Evolutionary conservation across 306 rosid genomes (phyloP).

Genomic region (Spatholobus suberectus): DNA sequence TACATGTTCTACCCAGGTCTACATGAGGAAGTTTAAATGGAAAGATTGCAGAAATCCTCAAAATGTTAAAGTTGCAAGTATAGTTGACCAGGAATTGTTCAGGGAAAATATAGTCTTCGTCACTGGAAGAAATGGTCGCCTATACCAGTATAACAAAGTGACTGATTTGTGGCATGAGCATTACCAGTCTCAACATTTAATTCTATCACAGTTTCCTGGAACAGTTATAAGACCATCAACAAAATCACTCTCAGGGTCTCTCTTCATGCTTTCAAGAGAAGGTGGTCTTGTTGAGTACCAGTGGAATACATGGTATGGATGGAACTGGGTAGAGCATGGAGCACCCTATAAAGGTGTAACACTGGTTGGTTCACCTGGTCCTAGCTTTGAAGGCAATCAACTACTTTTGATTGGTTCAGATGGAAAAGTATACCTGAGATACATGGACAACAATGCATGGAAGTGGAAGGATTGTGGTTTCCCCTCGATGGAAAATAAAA

Average conservation of each 20-base stretch:
- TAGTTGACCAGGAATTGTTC: slow-evolving; percentile 80
- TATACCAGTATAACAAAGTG: slow-evolving; percentile 93
- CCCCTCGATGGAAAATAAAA: slow-evolving; percentile 51
- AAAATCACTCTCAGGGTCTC: slow-evolving; percentile 72
- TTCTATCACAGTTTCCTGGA: slow-evolving; percentile 78
- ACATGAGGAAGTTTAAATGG: slow-evolving; percentile 86
- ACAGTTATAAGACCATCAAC: slow-evolving; percentile 70
- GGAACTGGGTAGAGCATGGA: slow-evolving; percentile 98
- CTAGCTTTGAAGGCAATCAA: slow-evolving; percentile 76
- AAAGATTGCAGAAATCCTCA: slow-evolving; percentile 83
- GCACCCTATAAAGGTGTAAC: slow-evolving; percentile 76
- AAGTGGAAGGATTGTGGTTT: slow-evolving; percentile 83
- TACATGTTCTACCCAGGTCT: slow-evolving; percentile 63
- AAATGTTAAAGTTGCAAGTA: slow-evolving; percentile 63
- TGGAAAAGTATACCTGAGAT: slow-evolving; percentile 83
- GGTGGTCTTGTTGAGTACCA: slow-evolving; percentile 92
- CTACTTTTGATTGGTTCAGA: slow-evolving; percentile 86
- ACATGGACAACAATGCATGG: slow-evolving; percentile 76
- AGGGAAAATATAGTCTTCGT: slow-evolving; percentile 86
- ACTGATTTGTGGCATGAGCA: slow-evolving; percentile 92
- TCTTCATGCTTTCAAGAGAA: slow-evolving; percentile 82
- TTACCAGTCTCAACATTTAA: slow-evolving; percentile 85
- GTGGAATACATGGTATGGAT: slow-evolving; percentile 76
- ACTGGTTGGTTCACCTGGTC: slow-evolving; percentile 77
- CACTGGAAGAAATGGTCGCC: slow-evolving; percentile 74